phyloP scores from a whole-genome alignment of 129 eudicot species.

The Centaurea solstitialis region DNA sequence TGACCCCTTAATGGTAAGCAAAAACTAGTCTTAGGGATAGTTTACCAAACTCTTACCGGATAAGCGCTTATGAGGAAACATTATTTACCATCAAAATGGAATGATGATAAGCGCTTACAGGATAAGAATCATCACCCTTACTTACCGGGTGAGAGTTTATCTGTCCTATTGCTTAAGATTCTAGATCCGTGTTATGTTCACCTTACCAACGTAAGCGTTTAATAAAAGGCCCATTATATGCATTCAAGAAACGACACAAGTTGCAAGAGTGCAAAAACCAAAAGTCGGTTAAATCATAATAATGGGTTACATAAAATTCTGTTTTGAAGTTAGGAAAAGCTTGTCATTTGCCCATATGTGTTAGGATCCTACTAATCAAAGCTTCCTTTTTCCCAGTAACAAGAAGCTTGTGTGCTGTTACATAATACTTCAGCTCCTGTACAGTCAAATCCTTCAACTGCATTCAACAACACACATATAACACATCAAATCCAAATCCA shows the following conservation, averaged over 20 bases:
- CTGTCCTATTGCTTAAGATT: too few species aligned
- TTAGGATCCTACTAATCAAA: conserved; percentile 71
- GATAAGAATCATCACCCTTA: too few species aligned
- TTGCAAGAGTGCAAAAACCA: background rate
- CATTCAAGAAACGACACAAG: background rate
- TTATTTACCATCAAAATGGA: too few species aligned
- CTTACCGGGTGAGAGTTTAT: too few species aligned
- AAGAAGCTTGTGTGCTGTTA: conserved; percentile 64
- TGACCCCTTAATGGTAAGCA: too few species aligned
- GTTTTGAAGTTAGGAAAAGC: background rate
- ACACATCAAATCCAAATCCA: background rate
- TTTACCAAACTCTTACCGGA: too few species aligned
- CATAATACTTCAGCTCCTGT: conserved; percentile 65
- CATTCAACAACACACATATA: conserved; percentile 12
- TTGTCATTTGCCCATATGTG: conserved; percentile 65
- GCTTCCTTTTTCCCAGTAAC: conserved; percentile 79
- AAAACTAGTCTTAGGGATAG: too few species aligned
- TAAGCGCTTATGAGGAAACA: too few species aligned
- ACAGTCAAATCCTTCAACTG: conserved; percentile 93
- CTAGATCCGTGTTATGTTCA: too few species aligned
- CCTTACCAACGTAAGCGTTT: too few species aligned
- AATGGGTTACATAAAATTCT: background rate
- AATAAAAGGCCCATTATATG: background rate
- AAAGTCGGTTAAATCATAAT: background rate
- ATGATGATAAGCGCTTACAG: too few species aligned